Base-by-base conservation (phyloP, 2,329 filamentous ascomycete genomes). In the Cladosporium colombiae region DNA sequence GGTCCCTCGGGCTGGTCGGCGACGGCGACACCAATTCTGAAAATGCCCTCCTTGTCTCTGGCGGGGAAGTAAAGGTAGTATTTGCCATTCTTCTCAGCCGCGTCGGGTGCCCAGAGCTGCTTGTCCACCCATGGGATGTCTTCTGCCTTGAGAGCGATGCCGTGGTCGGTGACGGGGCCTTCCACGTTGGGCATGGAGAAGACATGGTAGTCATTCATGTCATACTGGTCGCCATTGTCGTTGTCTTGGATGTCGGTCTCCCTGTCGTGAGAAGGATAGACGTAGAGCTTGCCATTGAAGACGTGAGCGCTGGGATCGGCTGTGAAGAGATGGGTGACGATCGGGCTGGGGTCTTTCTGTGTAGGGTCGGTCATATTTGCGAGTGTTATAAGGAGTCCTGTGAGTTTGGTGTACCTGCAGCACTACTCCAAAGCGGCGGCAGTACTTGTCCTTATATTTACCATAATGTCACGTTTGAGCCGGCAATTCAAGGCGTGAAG, bases 191-290 rank as follows among this genome's bases (percentile, higher is more conserved):
- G 83, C 66, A 85, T 80, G 70, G 85, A 88, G 78, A 93, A 88
- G 76, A 93, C 91, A 78, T 93, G 90, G 83, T 93, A 93, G 81
- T 93, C 91, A 65, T 81, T 84, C 91, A 93, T 93, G 80, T 92
- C 91, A 77, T 92, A 93, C 76, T 93, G 91, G 79, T 92, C 90
- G 74, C 91, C 91, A 83, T 92, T 92, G 83, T 93, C 90, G 80
- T 93, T 93, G 82, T 90, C 89, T 65, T 85, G 66, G 76, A 92
- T 91, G 77, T 88, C 85, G 5, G 89, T 91, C 77, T 91, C 88
- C 70, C 89, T 86, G 78, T 93, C 90, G 79, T 93, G 90, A 25
- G 90, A 93, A 23, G 91, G 90, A 80, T 93, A 93, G 78, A 93
- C 86, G 81, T 92, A 93, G 67, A 93, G 79, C 70, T 84, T 88